phyloP scores from a whole-genome alignment of 805 yeast species.

The Kazachstania martiniae region DNA sequence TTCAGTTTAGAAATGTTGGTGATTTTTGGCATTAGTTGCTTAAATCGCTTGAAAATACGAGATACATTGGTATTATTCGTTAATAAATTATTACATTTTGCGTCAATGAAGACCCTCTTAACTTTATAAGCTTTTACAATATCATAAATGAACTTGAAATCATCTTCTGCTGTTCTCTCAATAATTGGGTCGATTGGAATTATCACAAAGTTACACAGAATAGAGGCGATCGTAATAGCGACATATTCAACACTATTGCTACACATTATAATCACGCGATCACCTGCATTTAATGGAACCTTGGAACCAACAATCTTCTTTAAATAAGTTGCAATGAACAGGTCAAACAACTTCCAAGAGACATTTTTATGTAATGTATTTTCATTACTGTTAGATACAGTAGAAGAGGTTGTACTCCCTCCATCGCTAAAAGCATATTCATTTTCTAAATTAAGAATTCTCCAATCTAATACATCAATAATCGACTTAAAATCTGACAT shows the following conservation, averaged over 20 bases:
- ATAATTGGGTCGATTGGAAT: conserved; percentile 71
- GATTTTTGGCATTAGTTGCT: conserved; percentile 19
- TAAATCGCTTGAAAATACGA: conserved; percentile 18
- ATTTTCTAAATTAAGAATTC: conserved; percentile 66
- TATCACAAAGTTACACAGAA: conserved; percentile 53
- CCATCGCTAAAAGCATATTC: conserved; percentile 57
- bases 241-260: conserved; percentile 80
- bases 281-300: conserved; percentile 53
- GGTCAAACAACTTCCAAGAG: conserved; percentile 79
- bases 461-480: conserved; percentile 64
- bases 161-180: conserved; percentile 57
- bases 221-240: conserved; percentile 77
- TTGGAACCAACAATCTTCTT: conserved; percentile 58
- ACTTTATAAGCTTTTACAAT: conserved; percentile 64
- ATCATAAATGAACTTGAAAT: conserved; percentile 52
- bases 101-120: conserved; percentile 62
- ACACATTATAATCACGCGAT: conserved; percentile 68
- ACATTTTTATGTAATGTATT: conserved; percentile 40
- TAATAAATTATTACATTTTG: conserved; percentile 13
- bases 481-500: conserved; percentile 63
- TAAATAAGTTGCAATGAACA: conserved; percentile 64
- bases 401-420: conserved; percentile 24
- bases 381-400: conserved; percentile 21
- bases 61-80: conserved; percentile 16
- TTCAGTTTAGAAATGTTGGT: conserved; percentile 26